Evolutionary conservation across 2,329 filamentous ascomycete species (phyloP), one percentile per base, ranked within the genome.

Genomic region (Pestalotiopsis fici): DNA sequence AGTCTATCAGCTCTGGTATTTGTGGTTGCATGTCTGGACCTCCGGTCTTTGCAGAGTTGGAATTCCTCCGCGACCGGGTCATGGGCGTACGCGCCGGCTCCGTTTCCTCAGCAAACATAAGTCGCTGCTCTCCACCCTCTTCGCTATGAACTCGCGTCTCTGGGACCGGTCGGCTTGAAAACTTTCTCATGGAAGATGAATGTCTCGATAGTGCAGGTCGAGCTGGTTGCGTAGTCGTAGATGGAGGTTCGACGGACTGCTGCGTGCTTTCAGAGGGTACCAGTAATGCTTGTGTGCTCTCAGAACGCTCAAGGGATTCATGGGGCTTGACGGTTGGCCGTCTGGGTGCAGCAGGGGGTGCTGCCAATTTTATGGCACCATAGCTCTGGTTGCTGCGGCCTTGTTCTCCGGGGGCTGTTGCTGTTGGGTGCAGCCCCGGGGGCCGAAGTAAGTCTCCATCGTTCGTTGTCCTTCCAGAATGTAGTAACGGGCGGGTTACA

Each of bases 151-250:
- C 81, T 67, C 83, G 84, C 1, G 90, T 86, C 63, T 90, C 87
- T 0, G 90, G 89, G 1, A 88, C 85, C 0, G 89, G 87, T 2
- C 89, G 87, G 27, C 87, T 91, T 0, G 87, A 87, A 75, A 93
- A 90, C 65, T 86, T 86, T 4, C 85, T 83, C 21, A 84, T 74
- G 0, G 88, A 90, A 12, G 82, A 79, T 35, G 82, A 79, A 35
- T 83, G 81, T 3, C 83, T 78, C 7, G 83, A 82, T 15, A 83
- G 71, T 0, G 78, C 71, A 12, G 82, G 82, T 55, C 79, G 75
- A 59, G 74, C 70, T 54, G 77, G 74, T 57, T 66, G 63, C 66
- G 68, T 71, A 13, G 69, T 65, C 2, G 65, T 37, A 2, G 72
- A 65, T 28, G 69, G 59, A 15, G 69, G 50, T 13, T 39, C 31